Evolutionary conservation across 2,329 filamentous ascomycete genomes (phyloP), one percentile per base, ranked within the genome.

Genomic region (Fusarium euwallaceae): DNA sequence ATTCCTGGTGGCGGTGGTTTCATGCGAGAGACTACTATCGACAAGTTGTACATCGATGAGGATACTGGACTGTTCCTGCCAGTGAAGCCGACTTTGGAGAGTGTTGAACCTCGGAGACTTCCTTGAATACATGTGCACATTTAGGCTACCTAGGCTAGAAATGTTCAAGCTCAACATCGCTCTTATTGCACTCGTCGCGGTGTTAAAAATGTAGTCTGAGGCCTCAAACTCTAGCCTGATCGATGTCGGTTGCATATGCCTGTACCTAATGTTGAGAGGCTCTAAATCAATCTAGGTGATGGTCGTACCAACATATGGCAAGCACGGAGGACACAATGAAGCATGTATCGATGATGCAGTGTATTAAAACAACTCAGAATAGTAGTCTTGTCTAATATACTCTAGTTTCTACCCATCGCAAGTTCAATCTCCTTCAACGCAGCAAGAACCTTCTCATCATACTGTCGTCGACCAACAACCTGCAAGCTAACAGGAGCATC

Each of bases 1-100:
- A 87, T 87, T 34, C 86, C 86, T 0, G 77, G 80, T 45, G 86
- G 87, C 0, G 81, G 86, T 66, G 86, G 86, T 1, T 86, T 82
- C 4, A 78, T 82, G 58, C 76, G 86, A 0, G 86, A 87, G 80
- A 83, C 81, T 3, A 84, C 84, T 0, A 83, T 88, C 48, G 86
- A 87, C 56, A 70, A 72, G 9, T 41, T 87, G 17, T 79, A 75
- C 3, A 85, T 87, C 58, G 80, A 85, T 56, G 29, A 66, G 6
- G 73, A 81, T 1, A 83, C 80, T 0, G 85, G 84, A 0, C 64
- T 86, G 48, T 85, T 87, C 6, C 41, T 80, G 37, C 70, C 74
- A 4, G 83, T 87, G 0, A 74, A 80, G 22, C 77, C 77, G 1
- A 79, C 77, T 14, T 29, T 79, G 29, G 69, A 75, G 24, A 75